These are phyloP conservation scores for Ganoderma boninense DNA, from an alignment of 1,284 basidiomycete species.

Conservation along the genomic window DNA sequence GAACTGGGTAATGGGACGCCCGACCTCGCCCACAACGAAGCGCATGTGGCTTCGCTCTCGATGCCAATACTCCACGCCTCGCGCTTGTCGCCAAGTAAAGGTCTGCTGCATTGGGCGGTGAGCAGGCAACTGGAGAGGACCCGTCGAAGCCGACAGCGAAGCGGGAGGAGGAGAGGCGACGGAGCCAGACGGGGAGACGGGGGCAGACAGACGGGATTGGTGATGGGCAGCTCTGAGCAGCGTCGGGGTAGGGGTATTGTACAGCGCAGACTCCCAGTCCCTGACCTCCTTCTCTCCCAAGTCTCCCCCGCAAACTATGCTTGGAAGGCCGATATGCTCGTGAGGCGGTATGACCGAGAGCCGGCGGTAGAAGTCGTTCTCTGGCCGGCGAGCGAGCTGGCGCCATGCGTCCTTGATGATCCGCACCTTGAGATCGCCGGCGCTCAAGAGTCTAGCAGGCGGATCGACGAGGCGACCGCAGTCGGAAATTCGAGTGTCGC, in stretches of 20 bases:
- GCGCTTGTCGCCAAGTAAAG: conserved; percentile 9
- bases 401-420: conserved; percentile 33
- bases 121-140: not conserved
- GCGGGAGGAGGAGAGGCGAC: not conserved
- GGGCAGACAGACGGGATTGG: not conserved
- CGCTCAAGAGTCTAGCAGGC: not conserved
- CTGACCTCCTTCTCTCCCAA: conserved; percentile 15
- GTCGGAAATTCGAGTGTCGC: not conserved
- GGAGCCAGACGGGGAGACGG: not conserved
- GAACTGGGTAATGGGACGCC: conserved; percentile 21
- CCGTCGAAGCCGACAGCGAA: not conserved
- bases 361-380: conserved; percentile 22
- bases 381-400: conserved; percentile 7
- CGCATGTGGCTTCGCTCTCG: conserved; percentile 31
- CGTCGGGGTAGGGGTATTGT: not conserved
- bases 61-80: not conserved
- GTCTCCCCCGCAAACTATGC: conserved; percentile 15
- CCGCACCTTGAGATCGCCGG: not conserved
- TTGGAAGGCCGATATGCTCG: conserved; percentile 8
- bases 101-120: conserved; percentile 19
- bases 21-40: conserved; percentile 24
- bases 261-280: conserved; percentile 4
- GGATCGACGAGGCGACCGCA: not conserved
- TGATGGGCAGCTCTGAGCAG: not conserved
- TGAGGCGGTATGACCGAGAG: not conserved